Base-by-base conservation (phyloP, 805 yeast species). In the Candida andamanensis region DNA sequence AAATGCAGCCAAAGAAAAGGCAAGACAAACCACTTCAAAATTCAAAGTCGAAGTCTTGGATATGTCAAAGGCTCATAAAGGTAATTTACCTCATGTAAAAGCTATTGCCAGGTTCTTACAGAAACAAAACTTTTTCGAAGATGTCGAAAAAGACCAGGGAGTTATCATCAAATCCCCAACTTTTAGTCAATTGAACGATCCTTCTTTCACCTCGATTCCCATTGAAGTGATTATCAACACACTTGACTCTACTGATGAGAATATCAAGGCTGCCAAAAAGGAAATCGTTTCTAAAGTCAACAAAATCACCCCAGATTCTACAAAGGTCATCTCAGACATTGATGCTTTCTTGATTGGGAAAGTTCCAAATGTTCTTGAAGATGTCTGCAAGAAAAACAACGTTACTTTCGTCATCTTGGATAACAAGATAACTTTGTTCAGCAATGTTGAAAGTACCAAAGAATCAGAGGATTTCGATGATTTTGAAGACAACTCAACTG, bases 11-110 rank as follows among this genome's bases (percentile, higher is more conserved):
- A 65, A 80, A 40, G 66, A 65, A 17, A 62, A 59, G 37, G 85
- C 90, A 11, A 73, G 78, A 54, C 53, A 67, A 29, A 65, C 76
- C 25, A 74, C 92, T 20, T 64, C 77, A 29, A 68, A 74, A 34
- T 76, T 69, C 51, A 63, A 69, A 35, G 74, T 80, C 24, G 86
- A 79, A 42, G 60, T 76, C 21, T 68, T 92, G 50, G 95, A 87
- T 48, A 79, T 92, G 56, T 78, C 94, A 8, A 80, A 75, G 57
- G 95, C 97, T 18, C 97, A 92, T 55, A 84, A 86, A 49, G 85
- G 83, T 42, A 76, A 85, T 50, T 51, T 74, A 32, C 54, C 63
- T 12, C 97, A 92, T 49, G 96, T 95, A 7, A 74, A 76, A 40
- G 72, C 78, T 24, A 67, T 92, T 36, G 80, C 86, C 26, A 69